Conservation (phyloP, 2,329 filamentous ascomycete genomes). For the Pestalotiopsis sp. region DNA sequence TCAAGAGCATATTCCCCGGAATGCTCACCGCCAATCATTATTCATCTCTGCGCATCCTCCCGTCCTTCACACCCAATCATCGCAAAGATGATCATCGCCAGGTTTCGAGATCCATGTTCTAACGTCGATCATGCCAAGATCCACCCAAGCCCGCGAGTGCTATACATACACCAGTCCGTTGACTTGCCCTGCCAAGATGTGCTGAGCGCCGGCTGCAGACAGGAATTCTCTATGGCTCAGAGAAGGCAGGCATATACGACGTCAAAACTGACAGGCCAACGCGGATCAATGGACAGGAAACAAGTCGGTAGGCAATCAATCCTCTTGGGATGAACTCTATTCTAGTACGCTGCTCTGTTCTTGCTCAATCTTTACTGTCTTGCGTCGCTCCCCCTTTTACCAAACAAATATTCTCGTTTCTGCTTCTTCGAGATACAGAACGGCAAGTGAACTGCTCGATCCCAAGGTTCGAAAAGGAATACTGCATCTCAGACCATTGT, state of each 20-base stretch:
- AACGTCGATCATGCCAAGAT: conserved; percentile 20
- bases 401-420: not conserved
- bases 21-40: not conserved
- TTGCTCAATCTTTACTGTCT: not conserved
- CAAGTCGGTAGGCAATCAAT: not conserved
- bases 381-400: not conserved
- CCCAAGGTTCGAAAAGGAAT: not conserved
- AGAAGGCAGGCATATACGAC: not conserved
- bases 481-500: not conserved
- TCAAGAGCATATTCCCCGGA: not conserved
- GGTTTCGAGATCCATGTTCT: conserved; percentile 18
- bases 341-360: not conserved
- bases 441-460: not conserved
- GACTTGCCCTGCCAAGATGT: not conserved
- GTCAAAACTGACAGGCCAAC: not conserved
- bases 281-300: not conserved
- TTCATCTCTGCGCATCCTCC: not conserved
- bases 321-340: not conserved
- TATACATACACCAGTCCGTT: not conserved
- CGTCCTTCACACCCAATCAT: not conserved
- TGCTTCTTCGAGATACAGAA: not conserved
- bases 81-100: not conserved
- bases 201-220: not conserved
- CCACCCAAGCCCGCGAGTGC: not conserved
- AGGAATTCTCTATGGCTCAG: not conserved